Evolutionary conservation across 768 basidiomycete species (phyloP), one percentile per base, ranked within the genome.

Genomic region (Ramaria rubella): DNA sequence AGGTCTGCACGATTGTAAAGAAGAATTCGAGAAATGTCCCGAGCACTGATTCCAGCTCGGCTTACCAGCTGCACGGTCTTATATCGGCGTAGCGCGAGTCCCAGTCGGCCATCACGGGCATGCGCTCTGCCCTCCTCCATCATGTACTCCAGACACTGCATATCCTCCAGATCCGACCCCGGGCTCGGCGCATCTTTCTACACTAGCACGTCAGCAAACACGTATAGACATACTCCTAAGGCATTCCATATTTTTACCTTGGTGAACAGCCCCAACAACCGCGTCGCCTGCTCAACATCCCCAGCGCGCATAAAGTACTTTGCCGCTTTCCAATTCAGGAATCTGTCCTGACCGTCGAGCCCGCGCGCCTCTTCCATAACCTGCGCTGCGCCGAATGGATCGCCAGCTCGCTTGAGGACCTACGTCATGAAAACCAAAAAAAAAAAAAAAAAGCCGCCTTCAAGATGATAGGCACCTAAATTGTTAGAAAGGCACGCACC

Each of bases 261-360:
- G 3, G 95, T 98, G 68, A 99, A 99, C 58, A 96, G 60, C 2
- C 87, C 90, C 17, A 95, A 73, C 5, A 92, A 73, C 1, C 79
- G 72, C 52, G 77, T 80, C 0, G 91, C 95, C 65, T 89, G 87
- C 40, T 84, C 81, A 3, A 88, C 67, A 67, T 90, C 75, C 4
- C 90, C 94, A 5, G 87, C 90, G 43, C 94, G 75, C 38, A 98
- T 69, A 46, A 86, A 78, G 66, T 98, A 98, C 68, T 98, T 98
- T 0, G 85, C 95, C 48, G 81, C 79, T 69, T 98, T 98, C 33
- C 90, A 90, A 70, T 99, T 98, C 64, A 99, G 68, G 72, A 92
- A 96, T 44, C 96, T 77, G 67, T 99, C 96, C 71, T 98, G 96
- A 0, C 90, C 86, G 67, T 99, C 96, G 49, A 99, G 72, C 23